A percentile compares a stretch with the other conserved stretches of the same genome.
Conservation (phyloP, 2,329 filamentous ascomycete genomes). For the Aciculosporium take region DNA sequence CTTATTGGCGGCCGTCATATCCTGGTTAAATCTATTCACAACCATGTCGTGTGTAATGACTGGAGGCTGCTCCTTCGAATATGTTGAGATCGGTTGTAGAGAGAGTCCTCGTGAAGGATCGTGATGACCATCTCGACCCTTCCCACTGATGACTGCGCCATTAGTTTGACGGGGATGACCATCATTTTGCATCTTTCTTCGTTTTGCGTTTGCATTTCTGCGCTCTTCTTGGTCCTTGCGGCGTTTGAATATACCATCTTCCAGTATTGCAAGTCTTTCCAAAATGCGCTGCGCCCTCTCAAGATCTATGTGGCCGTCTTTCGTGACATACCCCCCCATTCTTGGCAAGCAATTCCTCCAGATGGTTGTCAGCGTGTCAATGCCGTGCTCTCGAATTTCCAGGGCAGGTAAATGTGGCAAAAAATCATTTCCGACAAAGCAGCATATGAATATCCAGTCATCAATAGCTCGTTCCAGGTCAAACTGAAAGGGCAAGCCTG, state of each 20-base stretch:
- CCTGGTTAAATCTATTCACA: constrained; percentile 55
- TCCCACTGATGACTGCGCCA: constrained; percentile 3
- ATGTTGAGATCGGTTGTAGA: constrained; percentile 30
- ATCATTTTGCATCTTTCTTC: constrained; percentile 59
- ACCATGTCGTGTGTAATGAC: constrained; percentile 77
- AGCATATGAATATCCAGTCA: constrained; percentile 99
- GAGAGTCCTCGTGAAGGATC: constrained; percentile 19
- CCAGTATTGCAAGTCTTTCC: constrained; percentile 75
- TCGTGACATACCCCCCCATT: constrained; percentile 94
- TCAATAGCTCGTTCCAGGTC: constrained; percentile 89
- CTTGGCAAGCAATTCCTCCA: constrained; percentile 84
- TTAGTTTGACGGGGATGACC: constrained; percentile 14
- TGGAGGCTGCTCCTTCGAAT: constrained; percentile 36
- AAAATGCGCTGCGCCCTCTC: constrained; percentile 78
- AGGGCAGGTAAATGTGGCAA: constrained; percentile 92
- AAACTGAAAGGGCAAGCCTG: constrained; percentile 72
- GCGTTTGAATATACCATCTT: constrained; percentile 83
- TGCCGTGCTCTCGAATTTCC: constrained; percentile 93
- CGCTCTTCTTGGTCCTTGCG: constrained; percentile 77
- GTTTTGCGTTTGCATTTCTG: constrained; percentile 63
- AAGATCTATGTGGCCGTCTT: constrained; percentile 84
- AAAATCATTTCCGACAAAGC: constrained; percentile 98
- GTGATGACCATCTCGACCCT: constrained; percentile 19
- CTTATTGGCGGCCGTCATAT: constrained; percentile 76
- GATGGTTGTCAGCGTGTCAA: constrained; percentile 90